A percentile compares a stretch with the other conserved stretches of the same genome.
Evolutionary conservation across 192 early-diverging fungal species (phyloP).

Genomic region (Gorgonomyces haynaldii): DNA sequence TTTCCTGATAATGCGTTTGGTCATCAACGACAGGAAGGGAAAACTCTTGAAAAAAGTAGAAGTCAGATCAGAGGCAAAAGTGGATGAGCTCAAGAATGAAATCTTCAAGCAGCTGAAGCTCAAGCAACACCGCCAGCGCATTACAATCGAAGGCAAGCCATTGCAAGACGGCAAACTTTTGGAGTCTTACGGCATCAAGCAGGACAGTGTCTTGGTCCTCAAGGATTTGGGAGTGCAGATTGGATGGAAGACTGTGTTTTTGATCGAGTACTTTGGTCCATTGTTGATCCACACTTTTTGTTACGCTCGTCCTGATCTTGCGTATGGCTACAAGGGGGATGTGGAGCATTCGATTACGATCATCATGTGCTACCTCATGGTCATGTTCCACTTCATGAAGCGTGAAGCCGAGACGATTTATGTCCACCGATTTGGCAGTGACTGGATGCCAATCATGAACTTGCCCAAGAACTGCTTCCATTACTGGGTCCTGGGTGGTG

Average conservation of each 20-base stretch:
- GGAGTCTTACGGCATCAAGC: constrained; percentile 49
- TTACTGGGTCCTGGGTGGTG: constrained; percentile 79
- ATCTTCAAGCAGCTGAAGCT: no score
- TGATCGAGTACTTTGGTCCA: constrained; percentile 88
- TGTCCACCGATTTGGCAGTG: constrained; percentile 84
- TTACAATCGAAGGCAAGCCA: constrained; percentile 55
- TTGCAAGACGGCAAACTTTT: constrained; percentile 42
- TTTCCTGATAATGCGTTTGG: no score
- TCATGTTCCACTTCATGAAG: constrained; percentile 76
- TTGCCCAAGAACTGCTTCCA: constrained; percentile 92
- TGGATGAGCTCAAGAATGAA: no score
- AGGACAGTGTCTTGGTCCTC: constrained; percentile 25
- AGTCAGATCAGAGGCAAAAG: no score
- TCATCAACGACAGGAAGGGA: no score
- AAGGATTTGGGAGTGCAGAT: constrained; percentile 60
- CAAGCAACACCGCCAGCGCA: constrained; percentile 79
- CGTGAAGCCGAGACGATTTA: constrained; percentile 86
- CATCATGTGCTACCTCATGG: neutral
- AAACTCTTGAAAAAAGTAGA: no score
- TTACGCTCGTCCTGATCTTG: constrained; percentile 56
- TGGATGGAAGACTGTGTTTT: constrained; percentile 86
- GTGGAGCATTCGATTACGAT: constrained; percentile 39
- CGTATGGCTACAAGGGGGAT: constrained; percentile 57
- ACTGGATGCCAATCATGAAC: constrained; percentile 91
- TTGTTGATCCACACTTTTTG: constrained; percentile 76